A percentile compares a stretch with the other conserved stretches of the same genome.
phyloP scores from a whole-genome alignment of 805 yeast genomes.

The Starmera quercuum region DNA sequence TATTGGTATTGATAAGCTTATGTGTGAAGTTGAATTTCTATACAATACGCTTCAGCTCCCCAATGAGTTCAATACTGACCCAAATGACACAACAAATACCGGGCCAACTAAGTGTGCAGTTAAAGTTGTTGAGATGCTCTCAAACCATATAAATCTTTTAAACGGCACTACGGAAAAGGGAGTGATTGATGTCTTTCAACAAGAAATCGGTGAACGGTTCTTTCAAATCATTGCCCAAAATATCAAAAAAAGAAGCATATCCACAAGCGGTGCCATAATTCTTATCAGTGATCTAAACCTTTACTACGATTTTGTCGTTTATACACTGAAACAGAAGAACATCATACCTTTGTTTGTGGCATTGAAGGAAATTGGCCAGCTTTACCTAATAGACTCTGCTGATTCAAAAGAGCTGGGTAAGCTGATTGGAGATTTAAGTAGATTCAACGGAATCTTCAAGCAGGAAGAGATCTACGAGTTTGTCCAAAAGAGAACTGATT shows the following conservation, averaged over 20 bases:
- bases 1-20: slow-evolving; percentile 83
- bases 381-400: slow-evolving; percentile 62
- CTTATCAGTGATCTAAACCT: slow-evolving; percentile 76
- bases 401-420: slow-evolving; percentile 83
- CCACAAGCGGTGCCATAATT: slow-evolving; percentile 75
- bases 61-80: slow-evolving; percentile 52
- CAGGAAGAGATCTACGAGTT: slow-evolving; percentile 95
- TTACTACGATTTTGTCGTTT: slow-evolving; percentile 65
- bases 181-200: slow-evolving; percentile 86
- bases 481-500: slow-evolving; percentile 80
- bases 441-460: slow-evolving; percentile 81
- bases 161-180: slow-evolving; percentile 81
- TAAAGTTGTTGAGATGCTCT: slow-evolving; percentile 53
- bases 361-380: slow-evolving; percentile 75
- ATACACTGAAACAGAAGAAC: slow-evolving; percentile 51
- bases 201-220: slow-evolving; percentile 86
- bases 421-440: slow-evolving; percentile 71
- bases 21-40: slow-evolving; percentile 68
- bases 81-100: slow-evolving; percentile 19
- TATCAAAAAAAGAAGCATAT: slow-evolving; percentile 63
- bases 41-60: slow-evolving; percentile 48
- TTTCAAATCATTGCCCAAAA: slow-evolving; percentile 70
- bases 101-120: slow-evolving; percentile 60
- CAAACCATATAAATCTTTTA: slow-evolving; percentile 64
- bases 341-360: slow-evolving; percentile 73